A percentile compares a stretch with the other conserved stretches of the same genome.
Conservation (phyloP, 768 basidiomycete species). For the Dacryopinax primogenitus region DNA sequence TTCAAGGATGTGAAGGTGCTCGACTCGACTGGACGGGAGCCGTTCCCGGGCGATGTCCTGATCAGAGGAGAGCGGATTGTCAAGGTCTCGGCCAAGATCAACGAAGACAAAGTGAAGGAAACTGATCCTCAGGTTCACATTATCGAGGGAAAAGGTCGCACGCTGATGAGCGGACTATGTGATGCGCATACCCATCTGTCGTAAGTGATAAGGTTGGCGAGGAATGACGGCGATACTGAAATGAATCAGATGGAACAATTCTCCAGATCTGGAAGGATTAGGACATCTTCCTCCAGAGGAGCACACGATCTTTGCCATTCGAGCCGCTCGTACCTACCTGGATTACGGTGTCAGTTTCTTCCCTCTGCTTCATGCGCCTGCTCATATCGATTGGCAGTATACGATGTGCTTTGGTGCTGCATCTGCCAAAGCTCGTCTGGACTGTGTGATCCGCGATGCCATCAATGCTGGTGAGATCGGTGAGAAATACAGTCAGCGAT, state of each 20-base stretch:
- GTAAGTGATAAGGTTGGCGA: background rate
- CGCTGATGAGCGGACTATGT: slow-evolving; percentile 29
- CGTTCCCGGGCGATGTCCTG: slow-evolving; percentile 29
- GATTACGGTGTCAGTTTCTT: slow-evolving; percentile 22
- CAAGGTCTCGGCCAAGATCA: slow-evolving; percentile 21
- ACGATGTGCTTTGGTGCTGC: slow-evolving; percentile 33
- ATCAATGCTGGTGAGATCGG: slow-evolving; percentile 27
- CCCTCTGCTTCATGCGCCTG: background rate
- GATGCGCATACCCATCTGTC: slow-evolving; percentile 28
- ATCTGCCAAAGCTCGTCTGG: slow-evolving; percentile 27
- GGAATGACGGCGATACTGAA: background rate
- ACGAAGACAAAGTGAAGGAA: background rate
- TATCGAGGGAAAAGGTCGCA: slow-evolving; percentile 27
- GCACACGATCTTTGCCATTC: slow-evolving; percentile 25
- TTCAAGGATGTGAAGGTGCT: slow-evolving; percentile 25
- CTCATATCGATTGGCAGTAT: slow-evolving; percentile 16
- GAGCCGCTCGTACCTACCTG: slow-evolving; percentile 27
- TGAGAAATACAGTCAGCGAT: background rate
- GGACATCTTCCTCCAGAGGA: slow-evolving; percentile 25
- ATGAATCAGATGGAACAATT: slow-evolving; percentile 23
- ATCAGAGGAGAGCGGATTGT: slow-evolving; percentile 25
- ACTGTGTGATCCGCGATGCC: slow-evolving; percentile 27
- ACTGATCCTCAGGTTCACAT: slow-evolving; percentile 15
- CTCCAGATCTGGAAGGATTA: slow-evolving; percentile 25
- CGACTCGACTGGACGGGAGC: slow-evolving; percentile 28